Evolutionary conservation across 331 rosid species (phyloP), one percentile per base, ranked within the genome.

Genomic region (Malus hybrid): DNA sequence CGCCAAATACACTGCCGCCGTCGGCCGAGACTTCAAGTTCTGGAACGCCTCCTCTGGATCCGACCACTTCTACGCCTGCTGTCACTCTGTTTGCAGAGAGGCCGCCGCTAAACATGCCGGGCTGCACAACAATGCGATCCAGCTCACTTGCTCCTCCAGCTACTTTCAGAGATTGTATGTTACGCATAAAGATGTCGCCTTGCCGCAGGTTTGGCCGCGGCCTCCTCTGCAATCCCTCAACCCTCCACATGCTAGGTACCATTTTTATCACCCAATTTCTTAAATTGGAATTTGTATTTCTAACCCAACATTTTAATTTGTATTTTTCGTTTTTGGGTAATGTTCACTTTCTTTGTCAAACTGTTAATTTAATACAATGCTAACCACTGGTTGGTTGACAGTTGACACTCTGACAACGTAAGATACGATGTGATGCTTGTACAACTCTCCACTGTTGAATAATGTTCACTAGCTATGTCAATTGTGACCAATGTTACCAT

Each of bases 151-250:
- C 76, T 81, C 84, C 19, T 81, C 84, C 34, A 81, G 81, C 76
- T 76, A 81, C 75, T 66, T 81, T 19, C 78, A 81, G 70, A 71
- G 81, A 67, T 81, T 30, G 30, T 81, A 76, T 14, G 56, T 71
- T 8, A 34, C 77, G 8, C 84, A 81, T 48, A 81, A 81, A 72
- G 84, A 81, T 24, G 71, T 81, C 19, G 69, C 74, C 14, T 44
- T 81, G 66, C 84, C 84, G 22, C 84, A 81, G 52, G 52, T 81
- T 29, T 81, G 84, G 84, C 84, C 84, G 34, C 81, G 81, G 42
- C 64, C 28, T 24, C 60, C 62, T 72, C 74, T 66, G 57, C 55
- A 30, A n/a, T 10, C 78, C 19, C 68, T 81, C 58, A 81, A 30
- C 4, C 71, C 84, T 28, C 81, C 78, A 14, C 56, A 80, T n/a